Evolutionary conservation across 2,329 filamentous ascomycete genomes (phyloP), one percentile per base, ranked within the genome.

Genomic region (Ophioceras dolichostomum): DNA sequence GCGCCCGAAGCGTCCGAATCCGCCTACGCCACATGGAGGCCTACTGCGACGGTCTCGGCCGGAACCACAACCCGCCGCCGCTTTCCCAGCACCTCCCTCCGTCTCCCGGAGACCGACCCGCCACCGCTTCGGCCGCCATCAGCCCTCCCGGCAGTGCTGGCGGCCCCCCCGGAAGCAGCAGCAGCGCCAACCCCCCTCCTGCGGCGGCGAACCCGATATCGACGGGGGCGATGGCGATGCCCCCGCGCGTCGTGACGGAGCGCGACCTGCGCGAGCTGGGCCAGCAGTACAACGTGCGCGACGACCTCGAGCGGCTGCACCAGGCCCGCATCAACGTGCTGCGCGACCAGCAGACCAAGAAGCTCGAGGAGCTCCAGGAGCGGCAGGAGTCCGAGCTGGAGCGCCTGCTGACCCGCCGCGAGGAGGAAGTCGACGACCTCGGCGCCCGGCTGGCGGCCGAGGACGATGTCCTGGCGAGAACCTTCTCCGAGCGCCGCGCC

Each of bases 1-100:
- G 67, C 38, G 73, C 76, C 49, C 61, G 63, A 40, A 73, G 68
- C 44, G 64, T 78, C 27, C 61, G 60, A 22, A 69, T 75, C 27
- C 65, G 73, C 12, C 57, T 79, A n/a, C 69, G 67, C 48, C 69
- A 79, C 45, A 79, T 79, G 75, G 74, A 79, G 46, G 74, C 73
- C 5, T 79, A 79, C 50, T 79, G 74, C 47, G 65, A 73, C 41
- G 65, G 66, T 4, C 53, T 71, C 2, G 69, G 68, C 4, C 60
- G 60, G 22, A 59, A 52, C 18, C 53, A 56, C 2, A 55, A 47
- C 24, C 46, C 52, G 2, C 8, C 8, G 7, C 7, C 7, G 7
- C n/a, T n/a, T n/a, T n/a, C n/a, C n/a, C n/a, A n/a, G n/a, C n/a
- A n/a, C n/a, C n/a, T n/a, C n/a, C n/a, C n/a, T n/a, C 3, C 29